Percentiles rank a stretch among this genome's conserved stretches.
Evolutionary conservation across 2,329 filamentous ascomycete genomes (phyloP).

Genomic region (Diaporthe sp.): DNA sequence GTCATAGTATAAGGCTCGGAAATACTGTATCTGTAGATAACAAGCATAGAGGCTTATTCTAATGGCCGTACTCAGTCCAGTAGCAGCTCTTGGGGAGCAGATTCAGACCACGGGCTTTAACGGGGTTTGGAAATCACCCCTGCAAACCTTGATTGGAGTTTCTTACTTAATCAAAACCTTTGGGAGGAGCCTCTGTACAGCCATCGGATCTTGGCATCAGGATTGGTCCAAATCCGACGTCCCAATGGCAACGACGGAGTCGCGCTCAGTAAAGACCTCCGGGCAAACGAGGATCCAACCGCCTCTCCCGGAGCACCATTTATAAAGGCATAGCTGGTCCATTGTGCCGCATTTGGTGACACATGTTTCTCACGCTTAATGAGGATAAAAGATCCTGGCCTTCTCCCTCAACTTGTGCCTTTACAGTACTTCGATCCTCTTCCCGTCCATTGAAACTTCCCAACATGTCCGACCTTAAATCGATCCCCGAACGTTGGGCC

Average conservation of each 20-base stretch:
- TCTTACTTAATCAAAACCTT: not conserved
- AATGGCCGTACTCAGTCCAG: too few relatives aligned
- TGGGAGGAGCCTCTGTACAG: not conserved
- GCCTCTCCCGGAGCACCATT: not conserved
- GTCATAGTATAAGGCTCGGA: too few relatives aligned
- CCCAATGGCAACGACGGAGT: not conserved
- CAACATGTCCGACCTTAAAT: not conserved
- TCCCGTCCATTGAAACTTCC: not conserved
- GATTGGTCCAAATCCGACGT: slow-evolving; percentile 18
- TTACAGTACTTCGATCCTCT: not conserved
- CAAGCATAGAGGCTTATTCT: too few relatives aligned
- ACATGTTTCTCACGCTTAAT: too few relatives aligned
- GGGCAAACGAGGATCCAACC: not conserved
- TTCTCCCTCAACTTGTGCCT: not conserved
- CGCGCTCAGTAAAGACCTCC: not conserved
- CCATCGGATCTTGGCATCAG: slow-evolving; percentile 5
- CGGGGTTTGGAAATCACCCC: not conserved
- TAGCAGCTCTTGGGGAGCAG: not conserved
- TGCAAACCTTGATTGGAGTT: not conserved
- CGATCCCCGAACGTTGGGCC: slow-evolving; percentile 4
- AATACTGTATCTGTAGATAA: too few relatives aligned
- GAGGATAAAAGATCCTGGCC: not conserved
- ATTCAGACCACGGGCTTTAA: not conserved
- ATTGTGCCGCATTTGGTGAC: too few relatives aligned
- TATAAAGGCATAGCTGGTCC: too few relatives aligned